These are phyloP conservation scores for Talaromyces sp. DNA, from an alignment of 2,329 filamentous ascomycete species.

Conservation along the genomic window DNA sequence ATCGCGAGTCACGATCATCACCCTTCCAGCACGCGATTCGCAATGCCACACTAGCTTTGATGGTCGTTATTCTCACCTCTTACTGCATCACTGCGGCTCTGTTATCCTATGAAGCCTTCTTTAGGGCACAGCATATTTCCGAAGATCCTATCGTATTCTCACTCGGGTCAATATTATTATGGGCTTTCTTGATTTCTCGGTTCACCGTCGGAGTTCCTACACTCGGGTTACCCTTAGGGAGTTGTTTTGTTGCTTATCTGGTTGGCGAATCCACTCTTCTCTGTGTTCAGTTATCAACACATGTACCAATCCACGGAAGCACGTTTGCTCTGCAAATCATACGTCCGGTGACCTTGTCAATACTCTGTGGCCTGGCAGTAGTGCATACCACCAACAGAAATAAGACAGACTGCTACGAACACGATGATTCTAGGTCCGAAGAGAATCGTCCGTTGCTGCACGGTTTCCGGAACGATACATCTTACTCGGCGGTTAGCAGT, in stretches of 20 bases:
- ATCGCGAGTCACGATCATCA: slow-evolving; percentile 28
- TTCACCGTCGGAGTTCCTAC: slow-evolving; percentile 49
- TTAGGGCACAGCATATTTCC: neutral
- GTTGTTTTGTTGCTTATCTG: slow-evolving; percentile 57
- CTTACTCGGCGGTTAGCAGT: slow-evolving; percentile 8
- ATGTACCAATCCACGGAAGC: slow-evolving; percentile 13
- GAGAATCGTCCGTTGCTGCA: slow-evolving; percentile 6
- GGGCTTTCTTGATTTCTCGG: slow-evolving; percentile 55
- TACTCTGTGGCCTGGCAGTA: slow-evolving; percentile 4
- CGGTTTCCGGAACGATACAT: neutral
- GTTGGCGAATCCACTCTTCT: slow-evolving; percentile 47
- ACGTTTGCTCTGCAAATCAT: slow-evolving; percentile 1
- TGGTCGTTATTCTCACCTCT: slow-evolving; percentile 30
- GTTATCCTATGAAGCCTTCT: slow-evolving; percentile 15
- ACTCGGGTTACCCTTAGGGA: slow-evolving; percentile 60
- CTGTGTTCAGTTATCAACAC: slow-evolving; percentile 29
- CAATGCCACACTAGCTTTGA: slow-evolving; percentile 29
- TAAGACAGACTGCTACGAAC: neutral
- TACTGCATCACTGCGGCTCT: slow-evolving; percentile 27
- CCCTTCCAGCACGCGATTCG: slow-evolving; percentile 39
- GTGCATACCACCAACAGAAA: neutral
- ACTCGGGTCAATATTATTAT: slow-evolving; percentile 49
- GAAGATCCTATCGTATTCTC: slow-evolving; percentile 13
- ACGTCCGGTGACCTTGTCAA: slow-evolving; percentile 2
- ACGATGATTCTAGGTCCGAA: neutral